Base-by-base conservation (phyloP, 768 basidiomycete species). In the Pleurotus ostreatus region DNA sequence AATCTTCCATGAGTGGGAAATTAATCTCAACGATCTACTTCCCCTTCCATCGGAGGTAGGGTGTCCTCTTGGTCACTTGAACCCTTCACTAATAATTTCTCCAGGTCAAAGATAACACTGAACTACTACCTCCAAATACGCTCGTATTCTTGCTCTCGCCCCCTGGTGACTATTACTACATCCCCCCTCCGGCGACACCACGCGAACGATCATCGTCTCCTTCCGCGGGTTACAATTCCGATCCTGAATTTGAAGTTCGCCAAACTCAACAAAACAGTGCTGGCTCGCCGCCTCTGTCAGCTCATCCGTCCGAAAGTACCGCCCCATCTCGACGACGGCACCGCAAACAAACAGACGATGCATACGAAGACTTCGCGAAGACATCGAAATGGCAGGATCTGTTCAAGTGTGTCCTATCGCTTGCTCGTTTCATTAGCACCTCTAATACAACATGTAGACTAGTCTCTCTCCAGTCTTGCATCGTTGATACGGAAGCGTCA, bases 371-470 rank as follows among this genome's bases (percentile, higher is more conserved):
- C 38, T 25, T 52, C 9, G 43, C 60, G 7, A 80, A 74, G 63
- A 87, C 83, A 3, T 81, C 85, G 8, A 74, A 69, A 9, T 85
- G 79, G 76, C 85, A 89, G 56, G 87, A 89, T 59, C 72, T 93
- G 18, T 79, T 85, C 63, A 84, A 84, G 91, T 92, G 58, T 58
- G 84, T 69, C 23, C 55, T 37, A 49, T 58, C 38, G 34, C 49
- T 39, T 60, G 30, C 52, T 57, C 55, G 30, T 48, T 53, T 40
- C 37, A 4, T 23, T 49, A 40, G 6, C 23, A 12, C 60, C 23
- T 49, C 60, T 60, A 44, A 60, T 34, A 45, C 7, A 16, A 49
- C 23, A 49, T 47, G 37, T 55, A 88, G 86, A 63, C 68, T 86
- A 23, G 77, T 76, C 34, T 78, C 73, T 47, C 61, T 84, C 20